Conservation (phyloP, 2,329 filamentous ascomycete species). For the Trichophyton schoenleinii region DNA sequence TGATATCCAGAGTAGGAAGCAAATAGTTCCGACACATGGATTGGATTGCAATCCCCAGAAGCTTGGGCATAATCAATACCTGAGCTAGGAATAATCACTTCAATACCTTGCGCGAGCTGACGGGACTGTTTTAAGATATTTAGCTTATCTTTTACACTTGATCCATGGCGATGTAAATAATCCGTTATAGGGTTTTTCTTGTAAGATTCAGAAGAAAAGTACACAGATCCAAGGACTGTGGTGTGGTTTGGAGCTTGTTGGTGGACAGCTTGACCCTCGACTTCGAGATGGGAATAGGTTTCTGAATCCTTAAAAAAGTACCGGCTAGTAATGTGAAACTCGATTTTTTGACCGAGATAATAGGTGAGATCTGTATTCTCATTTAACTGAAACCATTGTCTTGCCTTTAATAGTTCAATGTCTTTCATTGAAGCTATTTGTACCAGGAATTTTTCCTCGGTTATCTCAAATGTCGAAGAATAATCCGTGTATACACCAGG, state of each 20-base stretch:
- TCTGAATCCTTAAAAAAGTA: not conserved
- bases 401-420: constrained; percentile 83
- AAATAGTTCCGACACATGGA: constrained; percentile 94
- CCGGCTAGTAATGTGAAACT: not conserved
- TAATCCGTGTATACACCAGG: constrained; percentile 84
- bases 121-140: constrained; percentile 94
- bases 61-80: constrained; percentile 87
- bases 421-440: constrained; percentile 87
- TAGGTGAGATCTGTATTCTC: not conserved
- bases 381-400: constrained; percentile 66
- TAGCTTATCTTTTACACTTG: constrained; percentile 37
- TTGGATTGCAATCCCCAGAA: constrained; percentile 96
- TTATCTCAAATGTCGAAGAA: constrained; percentile 88
- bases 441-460: constrained; percentile 90
- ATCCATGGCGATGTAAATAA: not conserved
- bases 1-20: constrained; percentile 57
- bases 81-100: constrained; percentile 80
- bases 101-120: constrained; percentile 74
- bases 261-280: not conserved
- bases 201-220: not conserved
- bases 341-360: not conserved
- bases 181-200: not conserved
- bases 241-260: not conserved
- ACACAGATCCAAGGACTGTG: not conserved
- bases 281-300: not conserved